Base-by-base conservation (phyloP, 2,329 filamentous ascomycete species). In the Trichothecium roseum region DNA sequence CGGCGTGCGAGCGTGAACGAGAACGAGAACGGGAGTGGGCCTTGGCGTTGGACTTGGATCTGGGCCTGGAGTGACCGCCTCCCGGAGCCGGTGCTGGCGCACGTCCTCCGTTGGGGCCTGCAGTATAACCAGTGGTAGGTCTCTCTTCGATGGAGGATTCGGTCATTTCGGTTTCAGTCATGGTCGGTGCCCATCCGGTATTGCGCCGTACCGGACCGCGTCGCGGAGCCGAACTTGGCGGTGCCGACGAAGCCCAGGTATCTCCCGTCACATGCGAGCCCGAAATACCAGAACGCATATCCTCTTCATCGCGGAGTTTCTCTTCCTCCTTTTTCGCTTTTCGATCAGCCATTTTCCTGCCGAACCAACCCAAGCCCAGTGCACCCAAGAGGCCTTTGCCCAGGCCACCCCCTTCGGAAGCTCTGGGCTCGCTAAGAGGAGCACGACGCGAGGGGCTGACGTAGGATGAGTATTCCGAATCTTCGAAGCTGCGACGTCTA, bases 241-340 rank as follows among this genome's bases (percentile, higher is more conserved):
- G 68, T 13, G 20, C 20, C 20, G 20, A 24, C 10, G 67, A 67
- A 3, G 63, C 61, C 40, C 70, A 65, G 18, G 79, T 79, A 51
- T 87, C 83, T 18, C 75, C 81, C 3, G 81, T 85, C 41, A 74
- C 85, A 45, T 68, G 68, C 16, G 77, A 74, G n/a, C 70, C 66
- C 22, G 69, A 69, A 26, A 72, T 73, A 5, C 83, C 71, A 16
- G 75, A 72, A 36, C 75, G 69, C 44, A 59, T 46, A 3, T 78
- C 66, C 37, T 79, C 72, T 54, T 75, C 53, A 5, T 66, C 59
- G 24, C 50, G 51, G 4, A 59, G 27, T 7, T 63, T 60, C 20
- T 67, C 66, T 34, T 67, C 69, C 40, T 69, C 69, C 36, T 60
- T 59, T 41, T 49, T 63, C 40, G 61, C 51, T 34, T 60, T 60